These are phyloP conservation scores for Ampelomyces quisqualis DNA, from an alignment of 2,329 filamentous ascomycete genomes.

Conservation along the genomic window DNA sequence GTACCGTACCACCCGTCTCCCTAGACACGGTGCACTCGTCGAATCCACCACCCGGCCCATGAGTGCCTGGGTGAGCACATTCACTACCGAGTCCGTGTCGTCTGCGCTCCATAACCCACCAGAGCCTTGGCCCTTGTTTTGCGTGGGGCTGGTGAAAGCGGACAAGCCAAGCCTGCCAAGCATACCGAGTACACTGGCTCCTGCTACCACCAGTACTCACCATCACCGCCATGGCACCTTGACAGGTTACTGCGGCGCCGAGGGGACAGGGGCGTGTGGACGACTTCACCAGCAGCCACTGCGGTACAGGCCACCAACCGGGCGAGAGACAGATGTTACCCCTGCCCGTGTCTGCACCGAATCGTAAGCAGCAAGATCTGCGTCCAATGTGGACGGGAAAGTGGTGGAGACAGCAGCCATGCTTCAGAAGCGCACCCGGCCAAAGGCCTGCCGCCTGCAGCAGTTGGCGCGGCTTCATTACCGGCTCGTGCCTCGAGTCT, in stretches of 20 bases:
- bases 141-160: slow-evolving; percentile 11
- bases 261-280: slow-evolving; percentile 23
- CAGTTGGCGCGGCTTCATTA: slow-evolving; percentile 34
- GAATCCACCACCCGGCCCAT: not conserved
- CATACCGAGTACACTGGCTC: too few relatives aligned
- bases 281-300: slow-evolving; percentile 20
- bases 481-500: slow-evolving; percentile 41
- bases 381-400: slow-evolving; percentile 24
- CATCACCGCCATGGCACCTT: slow-evolving; percentile 30
- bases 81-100: slow-evolving; percentile 10
- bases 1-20: slow-evolving; percentile 34
- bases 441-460: slow-evolving; percentile 32
- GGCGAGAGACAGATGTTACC: slow-evolving; percentile 28
- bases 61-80: slow-evolving; percentile 14
- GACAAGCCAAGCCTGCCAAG: slow-evolving; percentile 16
- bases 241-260: slow-evolving; percentile 34
- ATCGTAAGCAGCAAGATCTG: slow-evolving; percentile 39
- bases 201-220: slow-evolving; percentile 21
- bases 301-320: slow-evolving; percentile 22
- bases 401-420: slow-evolving; percentile 30
- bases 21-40: slow-evolving; percentile 21
- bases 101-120: slow-evolving; percentile 6
- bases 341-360: slow-evolving; percentile 34
- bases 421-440: slow-evolving; percentile 23
- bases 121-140: slow-evolving; percentile 1